Conservation (phyloP, 2,329 filamentous ascomycete species). For the Cladobotryum mycophilum region DNA sequence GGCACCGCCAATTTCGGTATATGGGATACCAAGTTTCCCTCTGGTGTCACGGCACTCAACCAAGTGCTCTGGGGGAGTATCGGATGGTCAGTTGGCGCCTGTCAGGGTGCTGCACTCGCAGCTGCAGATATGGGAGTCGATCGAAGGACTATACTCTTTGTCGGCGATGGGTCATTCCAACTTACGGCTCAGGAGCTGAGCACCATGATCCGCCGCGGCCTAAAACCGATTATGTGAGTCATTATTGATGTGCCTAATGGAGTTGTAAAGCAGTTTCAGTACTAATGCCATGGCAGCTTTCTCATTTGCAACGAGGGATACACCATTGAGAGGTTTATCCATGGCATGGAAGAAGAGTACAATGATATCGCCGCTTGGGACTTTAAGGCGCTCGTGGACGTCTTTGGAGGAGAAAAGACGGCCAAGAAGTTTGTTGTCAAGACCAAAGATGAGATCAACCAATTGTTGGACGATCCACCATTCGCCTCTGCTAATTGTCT, state of each 20-base stretch:
- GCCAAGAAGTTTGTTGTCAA: slow-evolving; percentile 61
- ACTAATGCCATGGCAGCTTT: slow-evolving; percentile 45
- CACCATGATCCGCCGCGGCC: slow-evolving; percentile 70
- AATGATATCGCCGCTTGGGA: slow-evolving; percentile 77
- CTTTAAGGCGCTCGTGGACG: slow-evolving; percentile 59
- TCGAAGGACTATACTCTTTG: slow-evolving; percentile 71
- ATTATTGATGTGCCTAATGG: neutral
- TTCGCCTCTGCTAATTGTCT: slow-evolving; percentile 53
- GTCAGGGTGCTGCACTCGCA: slow-evolving; percentile 64
- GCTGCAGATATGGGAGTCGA: slow-evolving; percentile 56
- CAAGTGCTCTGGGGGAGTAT: slow-evolving; percentile 70
- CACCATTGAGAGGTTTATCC: slow-evolving; percentile 84
- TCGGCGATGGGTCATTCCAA: slow-evolving; percentile 85
- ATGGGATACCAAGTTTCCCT: slow-evolving; percentile 76
- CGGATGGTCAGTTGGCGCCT: slow-evolving; percentile 54
- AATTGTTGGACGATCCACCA: slow-evolving; percentile 55
- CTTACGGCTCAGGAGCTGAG: slow-evolving; percentile 77
- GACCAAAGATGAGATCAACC: slow-evolving; percentile 62
- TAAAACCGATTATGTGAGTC: slow-evolving; percentile 70
- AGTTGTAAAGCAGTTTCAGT: neutral
- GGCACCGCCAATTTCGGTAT: slow-evolving; percentile 86
- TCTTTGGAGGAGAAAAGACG: slow-evolving; percentile 59
- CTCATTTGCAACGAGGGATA: slow-evolving; percentile 84
- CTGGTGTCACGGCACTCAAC: slow-evolving; percentile 69
- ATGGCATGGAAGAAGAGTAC: slow-evolving; percentile 72